Evolutionary conservation across 805 yeast species (phyloP).

Genomic region (Dipodascopsis uninucleata): DNA sequence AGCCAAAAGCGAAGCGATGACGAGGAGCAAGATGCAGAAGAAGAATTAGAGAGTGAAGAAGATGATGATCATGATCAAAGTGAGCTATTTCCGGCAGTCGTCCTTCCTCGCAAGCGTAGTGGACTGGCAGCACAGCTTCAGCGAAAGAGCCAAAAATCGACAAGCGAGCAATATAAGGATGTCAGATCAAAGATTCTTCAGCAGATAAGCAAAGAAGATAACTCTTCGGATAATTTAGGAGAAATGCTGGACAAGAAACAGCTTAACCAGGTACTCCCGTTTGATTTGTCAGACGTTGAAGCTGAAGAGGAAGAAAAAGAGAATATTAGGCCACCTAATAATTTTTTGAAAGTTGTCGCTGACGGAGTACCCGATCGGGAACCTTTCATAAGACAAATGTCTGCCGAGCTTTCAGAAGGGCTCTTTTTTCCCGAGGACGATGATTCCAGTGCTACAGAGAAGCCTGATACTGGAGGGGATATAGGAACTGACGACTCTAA

Average conservation of each 20-base stretch:
- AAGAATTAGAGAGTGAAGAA: too few relatives aligned
- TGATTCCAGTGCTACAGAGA: neutral
- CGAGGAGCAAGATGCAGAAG: neutral
- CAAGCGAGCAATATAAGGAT: neutral
- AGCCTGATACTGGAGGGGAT: neutral
- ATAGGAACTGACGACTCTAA: neutral
- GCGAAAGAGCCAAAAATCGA: neutral
- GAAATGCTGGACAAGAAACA: neutral
- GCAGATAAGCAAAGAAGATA: neutral
- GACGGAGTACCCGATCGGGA: neutral
- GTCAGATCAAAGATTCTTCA: constrained; percentile 1
- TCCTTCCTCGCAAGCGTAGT: constrained; percentile 1
- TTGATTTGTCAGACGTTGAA: neutral
- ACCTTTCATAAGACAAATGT: constrained; percentile 1
- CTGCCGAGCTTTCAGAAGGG: neutral
- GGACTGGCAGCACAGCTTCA: constrained; percentile 1
- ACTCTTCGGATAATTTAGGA: neutral
- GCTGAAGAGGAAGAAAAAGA: constrained; percentile 4
- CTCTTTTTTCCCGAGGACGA: neutral
- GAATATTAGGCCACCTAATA: constrained; percentile 2
- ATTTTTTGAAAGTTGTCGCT: neutral
- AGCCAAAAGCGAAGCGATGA: neutral
- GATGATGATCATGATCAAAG: too few relatives aligned
- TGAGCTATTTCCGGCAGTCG: too few relatives aligned
- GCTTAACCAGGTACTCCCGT: neutral